A percentile compares a stretch with the other conserved stretches of the same genome.
Conservation (phyloP, 495 filamentous ascomycete genomes). For the Poronia punctata region DNA sequence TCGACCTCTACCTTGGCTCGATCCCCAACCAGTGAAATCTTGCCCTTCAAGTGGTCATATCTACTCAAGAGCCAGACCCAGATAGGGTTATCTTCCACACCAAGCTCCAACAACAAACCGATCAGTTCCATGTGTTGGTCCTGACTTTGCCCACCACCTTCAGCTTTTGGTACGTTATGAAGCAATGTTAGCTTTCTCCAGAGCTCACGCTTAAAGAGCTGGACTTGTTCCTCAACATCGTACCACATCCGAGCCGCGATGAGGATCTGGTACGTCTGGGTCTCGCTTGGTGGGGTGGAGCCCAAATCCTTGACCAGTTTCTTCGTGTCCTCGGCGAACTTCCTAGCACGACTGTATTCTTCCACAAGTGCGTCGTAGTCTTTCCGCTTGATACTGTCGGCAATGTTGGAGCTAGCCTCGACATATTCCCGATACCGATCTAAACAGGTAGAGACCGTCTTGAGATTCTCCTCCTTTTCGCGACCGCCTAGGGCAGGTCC, state of each 20-base stretch:
- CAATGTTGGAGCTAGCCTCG: constrained; percentile 67
- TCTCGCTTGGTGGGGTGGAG: constrained; percentile 50
- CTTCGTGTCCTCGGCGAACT: constrained; percentile 66
- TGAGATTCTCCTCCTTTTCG: constrained; percentile 83
- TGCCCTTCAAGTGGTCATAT: constrained; percentile 79
- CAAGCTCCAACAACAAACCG: constrained; percentile 76
- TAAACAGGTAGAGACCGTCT: constrained; percentile 62
- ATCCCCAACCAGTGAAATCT: constrained; percentile 70
- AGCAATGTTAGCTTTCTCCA: constrained; percentile 70
- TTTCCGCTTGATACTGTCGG: constrained; percentile 78
- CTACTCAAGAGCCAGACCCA: constrained; percentile 89
- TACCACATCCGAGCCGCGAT: constrained; percentile 91
- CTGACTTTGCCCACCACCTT: constrained; percentile 37
- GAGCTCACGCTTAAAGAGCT: constrained; percentile 76
- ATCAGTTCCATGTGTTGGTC: constrained; percentile 90
- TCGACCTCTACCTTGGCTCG: constrained; percentile 86
- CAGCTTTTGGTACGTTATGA: constrained; percentile 38
- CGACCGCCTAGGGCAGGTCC: constrained; percentile 86
- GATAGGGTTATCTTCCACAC: constrained; percentile 91
- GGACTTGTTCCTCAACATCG: constrained; percentile 78
- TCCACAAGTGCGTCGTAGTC: constrained; percentile 85
- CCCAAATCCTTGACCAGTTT: constrained; percentile 49
- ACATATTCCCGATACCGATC: constrained; percentile 75
- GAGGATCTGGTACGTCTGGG: constrained; percentile 74
- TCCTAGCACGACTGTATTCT: constrained; percentile 71